A percentile compares a stretch with the other conserved stretches of the same genome.
Conservation (phyloP, 176 grass and related monocot genomes). For the Oryza punctata region DNA sequence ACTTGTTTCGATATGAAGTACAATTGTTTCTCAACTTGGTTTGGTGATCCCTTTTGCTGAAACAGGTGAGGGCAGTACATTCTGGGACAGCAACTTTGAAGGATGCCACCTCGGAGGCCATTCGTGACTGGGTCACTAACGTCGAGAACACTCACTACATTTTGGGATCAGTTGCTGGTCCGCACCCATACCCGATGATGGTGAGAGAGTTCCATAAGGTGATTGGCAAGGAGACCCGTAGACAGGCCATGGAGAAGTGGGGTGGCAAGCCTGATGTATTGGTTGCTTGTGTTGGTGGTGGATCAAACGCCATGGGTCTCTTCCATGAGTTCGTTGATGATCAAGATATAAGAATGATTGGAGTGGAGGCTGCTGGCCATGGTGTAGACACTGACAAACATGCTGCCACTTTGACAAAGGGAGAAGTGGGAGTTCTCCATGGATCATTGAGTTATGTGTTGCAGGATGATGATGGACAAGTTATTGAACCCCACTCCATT, state of each 20-base stretch:
- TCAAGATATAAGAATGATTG: constrained; percentile 77
- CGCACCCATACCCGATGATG: constrained; percentile 97
- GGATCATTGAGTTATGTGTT: constrained; percentile 94
- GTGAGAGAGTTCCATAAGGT: constrained; percentile 95
- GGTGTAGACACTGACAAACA: constrained; percentile 90
- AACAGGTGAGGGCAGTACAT: constrained; percentile 85
- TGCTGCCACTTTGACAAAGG: constrained; percentile 89
- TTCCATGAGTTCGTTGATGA: constrained; percentile 97
- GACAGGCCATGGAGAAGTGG: constrained; percentile 90
- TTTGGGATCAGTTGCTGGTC: constrained; percentile 84
- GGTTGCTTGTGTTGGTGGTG: constrained; percentile 93
- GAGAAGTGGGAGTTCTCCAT: constrained; percentile 93
- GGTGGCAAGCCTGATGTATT: constrained; percentile 86
- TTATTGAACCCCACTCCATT: constrained; percentile 96
- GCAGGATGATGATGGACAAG: constrained; percentile 95
- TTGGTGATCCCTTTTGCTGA: not conserved
- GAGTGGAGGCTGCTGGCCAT: constrained; percentile 92
- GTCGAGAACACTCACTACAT: constrained; percentile 95
- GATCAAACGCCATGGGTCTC: constrained; percentile 96
- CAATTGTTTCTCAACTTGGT: not conserved
- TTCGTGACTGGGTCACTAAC: constrained; percentile 96
- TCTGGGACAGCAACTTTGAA: constrained; percentile 92
- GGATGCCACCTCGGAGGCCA: constrained; percentile 94
- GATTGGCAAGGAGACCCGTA: constrained; percentile 90
- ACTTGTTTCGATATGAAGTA: not conserved